Base-by-base conservation (phyloP, 805 yeast genomes). In the Teunomyces panamensis region DNA sequence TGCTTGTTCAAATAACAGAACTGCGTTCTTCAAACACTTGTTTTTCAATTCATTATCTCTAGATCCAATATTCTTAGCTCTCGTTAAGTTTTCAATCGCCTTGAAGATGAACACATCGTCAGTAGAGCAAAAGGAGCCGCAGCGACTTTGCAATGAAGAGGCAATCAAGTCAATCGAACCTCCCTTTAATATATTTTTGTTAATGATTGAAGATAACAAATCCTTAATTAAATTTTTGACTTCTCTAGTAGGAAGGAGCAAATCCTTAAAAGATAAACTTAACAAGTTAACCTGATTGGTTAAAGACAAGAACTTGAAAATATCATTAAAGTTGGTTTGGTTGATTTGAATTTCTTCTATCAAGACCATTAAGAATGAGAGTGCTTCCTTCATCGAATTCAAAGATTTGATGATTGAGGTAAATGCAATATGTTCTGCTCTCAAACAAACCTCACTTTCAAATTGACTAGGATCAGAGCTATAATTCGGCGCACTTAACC, bases 41-140 rank as follows among this genome's bases (percentile, higher is more conserved):
- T 79, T 69, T 45, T 85, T 79, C 54, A 77, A 64, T 46, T 91
- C 97, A 36, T 77, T 77, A 60, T 91, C 96, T 53, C 80, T 79
- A 24, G 73, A 65, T 1, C 88, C 89, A 50, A 83, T 80, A 48
- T 83, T 87, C 58, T 85, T 87, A 0, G 98, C 97, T 57, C 85
- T 83, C 48, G 92, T 87, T 57, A 94, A 74, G 63, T 87, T 90
- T 64, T 94, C 99, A 56, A 90, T 83, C 0, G 97, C 98, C 65
- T 92, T 87, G 74, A 91, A 94, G 10, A 94, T 88, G 50, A 90
- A 77, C 26, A 94, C 97, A 66, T 94, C 99, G 55, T 87, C 89
- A 11, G 96, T 82, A 0, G 97, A 89, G 60, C 98, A 94, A 67
- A 90, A 94, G 0, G 96, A 83, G 1, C 96, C 96, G 73, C 99